Percentiles rank a stretch among this genome's conserved stretches.
phyloP scores from a whole-genome alignment of 208 protist genomes.

The Entamoeba dispar region DNA sequence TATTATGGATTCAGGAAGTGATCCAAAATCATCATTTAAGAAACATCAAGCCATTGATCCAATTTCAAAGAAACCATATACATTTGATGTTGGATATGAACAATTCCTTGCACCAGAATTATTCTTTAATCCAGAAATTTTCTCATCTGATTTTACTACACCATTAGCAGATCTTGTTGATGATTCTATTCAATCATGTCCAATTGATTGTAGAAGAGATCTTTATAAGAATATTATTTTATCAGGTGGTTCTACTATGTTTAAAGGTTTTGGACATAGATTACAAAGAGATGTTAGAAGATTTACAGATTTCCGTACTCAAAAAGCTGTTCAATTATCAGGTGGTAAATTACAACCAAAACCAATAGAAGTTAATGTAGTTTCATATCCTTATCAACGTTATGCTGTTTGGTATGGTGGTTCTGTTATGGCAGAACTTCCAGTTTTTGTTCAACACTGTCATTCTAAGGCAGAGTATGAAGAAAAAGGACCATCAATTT shows the following conservation, averaged over 20 bases:
- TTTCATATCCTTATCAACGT: constrained; percentile 46
- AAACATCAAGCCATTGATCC: constrained; percentile 29
- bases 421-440: constrained; percentile 60
- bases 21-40: constrained; percentile 57
- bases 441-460: constrained; percentile 60
- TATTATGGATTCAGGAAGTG: constrained; percentile 53
- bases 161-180: constrained; percentile 73
- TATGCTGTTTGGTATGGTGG: constrained; percentile 62
- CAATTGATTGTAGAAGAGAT: constrained; percentile 72
- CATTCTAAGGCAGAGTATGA: constrained; percentile 79
- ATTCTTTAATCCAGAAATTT: constrained; percentile 89
- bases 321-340: constrained; percentile 31
- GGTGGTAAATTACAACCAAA: constrained; percentile 36
- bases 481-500: constrained; percentile 75
- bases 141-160: constrained; percentile 55
- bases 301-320: constrained; percentile 39
- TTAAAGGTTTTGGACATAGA: constrained; percentile 66
- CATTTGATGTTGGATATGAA: constrained; percentile 76
- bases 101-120: constrained; percentile 82
- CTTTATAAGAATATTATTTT: constrained; percentile 82
- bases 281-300: constrained; percentile 57
- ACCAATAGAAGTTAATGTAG: constrained; percentile 73
- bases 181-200: constrained; percentile 62
- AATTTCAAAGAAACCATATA: neutral
- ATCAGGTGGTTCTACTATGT: constrained; percentile 84